A percentile compares a stretch with the other conserved stretches of the same genome.
These are phyloP conservation scores for Podila horticola DNA, from an alignment of 192 early-diverging fungal species.

Conservation along the genomic window DNA sequence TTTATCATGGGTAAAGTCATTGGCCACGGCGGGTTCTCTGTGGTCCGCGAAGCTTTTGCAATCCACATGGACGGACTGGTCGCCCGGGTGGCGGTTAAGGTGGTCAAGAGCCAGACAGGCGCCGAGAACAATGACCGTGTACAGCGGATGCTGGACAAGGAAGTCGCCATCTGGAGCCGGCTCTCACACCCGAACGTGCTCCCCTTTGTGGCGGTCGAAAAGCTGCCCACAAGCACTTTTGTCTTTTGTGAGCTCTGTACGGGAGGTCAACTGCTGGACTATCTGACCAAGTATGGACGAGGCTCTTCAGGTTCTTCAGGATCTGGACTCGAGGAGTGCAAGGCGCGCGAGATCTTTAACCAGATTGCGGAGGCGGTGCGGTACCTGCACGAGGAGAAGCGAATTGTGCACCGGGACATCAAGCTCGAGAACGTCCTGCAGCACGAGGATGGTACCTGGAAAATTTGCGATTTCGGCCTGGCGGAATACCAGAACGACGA, in stretches of 20 bases:
- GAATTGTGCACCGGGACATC: conserved; percentile 88
- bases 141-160: conserved; percentile 65
- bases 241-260: conserved; percentile 76
- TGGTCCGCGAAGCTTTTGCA: conserved; percentile 73
- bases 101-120: conserved; percentile 64
- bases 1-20: conserved; percentile 75
- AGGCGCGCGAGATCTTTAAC: conserved; percentile 69
- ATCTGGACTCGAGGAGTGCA: conserved; percentile 57
- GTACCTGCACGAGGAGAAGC: conserved; percentile 83
- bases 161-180: conserved; percentile 73
- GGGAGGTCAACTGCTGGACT: conserved; percentile 70
- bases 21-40: conserved; percentile 81
- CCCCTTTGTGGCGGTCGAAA: conserved; percentile 70
- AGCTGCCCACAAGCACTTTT: conserved; percentile 74
- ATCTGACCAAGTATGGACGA: conserved; percentile 53
- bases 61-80: conserved; percentile 23
- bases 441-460: conserved; percentile 68
- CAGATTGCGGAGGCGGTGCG: conserved; percentile 80
- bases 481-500: conserved; percentile 65
- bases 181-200: conserved; percentile 78
- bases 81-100: conserved; percentile 71
- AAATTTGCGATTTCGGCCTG: conserved; percentile 93
- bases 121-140: conserved; percentile 52
- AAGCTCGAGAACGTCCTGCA: conserved; percentile 94
- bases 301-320: background rate